These are phyloP conservation scores for Taxillus chinensis DNA, from an alignment of 164 flowering plant species.

Conservation along the genomic window DNA sequence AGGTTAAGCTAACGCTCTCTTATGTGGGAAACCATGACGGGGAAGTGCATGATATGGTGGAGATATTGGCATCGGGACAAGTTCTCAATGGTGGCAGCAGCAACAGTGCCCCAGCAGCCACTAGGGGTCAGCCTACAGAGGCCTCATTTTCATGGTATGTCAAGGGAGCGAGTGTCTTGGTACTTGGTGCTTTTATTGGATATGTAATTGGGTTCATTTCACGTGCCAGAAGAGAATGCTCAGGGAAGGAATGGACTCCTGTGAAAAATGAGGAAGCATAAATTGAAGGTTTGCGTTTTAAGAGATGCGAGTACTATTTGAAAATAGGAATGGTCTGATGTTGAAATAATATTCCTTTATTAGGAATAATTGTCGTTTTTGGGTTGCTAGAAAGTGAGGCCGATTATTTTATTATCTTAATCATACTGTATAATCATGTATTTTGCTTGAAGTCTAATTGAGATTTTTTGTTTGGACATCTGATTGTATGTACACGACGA, in stretches of 20 bases:
- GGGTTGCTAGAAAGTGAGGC: too few relatives aligned
- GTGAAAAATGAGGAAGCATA: constrained; percentile 47
- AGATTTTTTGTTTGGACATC: too few relatives aligned
- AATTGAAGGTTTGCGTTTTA: not conserved
- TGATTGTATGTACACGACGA: too few relatives aligned
- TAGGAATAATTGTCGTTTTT: too few relatives aligned
- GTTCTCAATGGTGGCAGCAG: constrained; percentile 23
- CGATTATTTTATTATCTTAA: too few relatives aligned
- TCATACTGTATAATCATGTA: too few relatives aligned
- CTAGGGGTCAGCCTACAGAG: constrained; percentile 6
- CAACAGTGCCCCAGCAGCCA: not conserved
- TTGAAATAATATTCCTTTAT: not conserved
- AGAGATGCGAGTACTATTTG: not conserved
- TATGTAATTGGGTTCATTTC: constrained; percentile 58
- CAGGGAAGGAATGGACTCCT: constrained; percentile 38
- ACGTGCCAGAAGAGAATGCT: constrained; percentile 31
- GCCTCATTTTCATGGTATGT: constrained; percentile 39
- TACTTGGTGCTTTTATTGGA: constrained; percentile 63
- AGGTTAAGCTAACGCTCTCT: constrained; percentile 58
- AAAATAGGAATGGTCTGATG: not conserved
- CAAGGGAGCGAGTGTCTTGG: constrained; percentile 44
- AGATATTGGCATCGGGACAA: constrained; percentile 55
- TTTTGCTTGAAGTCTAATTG: too few relatives aligned
- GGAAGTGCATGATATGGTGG: constrained; percentile 70
- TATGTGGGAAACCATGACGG: constrained; percentile 94